Evolutionary conservation across 2,329 filamentous ascomycete species (phyloP), one percentile per base, ranked within the genome.

Genomic region (Alternaria burnsii): DNA sequence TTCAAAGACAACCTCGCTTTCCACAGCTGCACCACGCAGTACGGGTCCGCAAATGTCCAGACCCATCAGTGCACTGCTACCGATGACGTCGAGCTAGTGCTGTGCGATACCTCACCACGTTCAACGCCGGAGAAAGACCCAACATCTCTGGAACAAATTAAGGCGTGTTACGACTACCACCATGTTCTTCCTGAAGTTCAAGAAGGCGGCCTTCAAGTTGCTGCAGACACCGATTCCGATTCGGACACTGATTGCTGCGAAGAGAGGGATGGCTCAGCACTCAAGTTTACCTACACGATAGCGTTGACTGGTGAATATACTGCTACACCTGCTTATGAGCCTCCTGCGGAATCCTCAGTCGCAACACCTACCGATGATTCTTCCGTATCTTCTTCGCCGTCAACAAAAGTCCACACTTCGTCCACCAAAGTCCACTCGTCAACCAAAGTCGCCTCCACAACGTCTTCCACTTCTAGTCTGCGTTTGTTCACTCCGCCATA

Each of bases 31-130:
- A 22, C 40, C 10, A 62, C 66, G 3, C 14, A 50, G 1, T 66
- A 59, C 60, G 52, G 61, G 10, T 57, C 53, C 9, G 22, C 62
- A 3, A 24, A 67, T 14, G 62, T 66, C 24, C 38, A 59, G 10
- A 67, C 69, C 16, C 51, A 59, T 12, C 43, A 57, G 30, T 75
- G 72, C 56, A 50, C 47, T 24, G 62, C 63, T 42, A 61, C 52
- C 24, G 72, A 75, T 32, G 59, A 73, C 38, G 56, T 72, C 14
- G 72, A 75, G 57, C 55, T 74, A 14, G 66, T 72, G 4, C 57
- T 75, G 5, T 75, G 72, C 30, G 69, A 67, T 22, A 53, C 55
- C 18, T 50, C 12, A 50, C 51, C n/a, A 18, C 67, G 71, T 26
- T 56, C 55, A 5, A 50, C 58, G 10, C 40, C 51, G 3, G 12